Base-by-base conservation (phyloP, 2,329 filamentous ascomycete species). In the Calcarisporium arbuscula region DNA sequence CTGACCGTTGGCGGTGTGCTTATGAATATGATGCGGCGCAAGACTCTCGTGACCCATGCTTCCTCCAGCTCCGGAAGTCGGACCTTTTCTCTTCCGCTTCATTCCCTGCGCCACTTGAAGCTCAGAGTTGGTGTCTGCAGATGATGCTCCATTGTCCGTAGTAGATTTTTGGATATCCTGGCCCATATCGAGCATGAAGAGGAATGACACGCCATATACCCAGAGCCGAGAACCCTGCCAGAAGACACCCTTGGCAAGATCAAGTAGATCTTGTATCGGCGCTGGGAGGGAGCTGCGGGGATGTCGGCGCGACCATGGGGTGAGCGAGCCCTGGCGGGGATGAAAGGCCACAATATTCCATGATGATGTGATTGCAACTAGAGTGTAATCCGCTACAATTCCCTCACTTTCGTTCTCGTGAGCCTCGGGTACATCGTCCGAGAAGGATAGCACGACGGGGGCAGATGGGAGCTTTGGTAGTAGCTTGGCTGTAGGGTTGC, bases 161-260 rank as follows among this genome's bases (percentile, higher is more conserved):
- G 45, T 38, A 1, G 51, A 43, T 23, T 52, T 48, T n/a, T 53
- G 52, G 18, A 92, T 71, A 55, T 95, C 82, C 49, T 74, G 73
- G 15, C 75, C 74, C 19, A 94, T 65, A 56, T 96, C 88, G 40
- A 98, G 77, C 89, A 96, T 96, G 64, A 85, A 88, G 17, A 98
- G 60, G 72, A 88, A 96, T 2, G 76, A 80, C 26, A 78, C 75
- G 6, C 90, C 89, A 51, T 94, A 95, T 15, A 96, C 63, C 87
- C 90, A 96, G 7, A 90, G 61, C 11, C 90, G 75, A 19, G 68
- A 66, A 2, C 82, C 68, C 52, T 94, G 84, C 89, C 90, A 96
- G 25, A 95, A 59, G 18, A 80, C 79, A 4, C 88, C 89, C 66
- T 90, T 90, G 35, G 83, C 83, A 27, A 85, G 71, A 54, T 95